A percentile compares a stretch with the other conserved stretches of the same genome.
phyloP scores from a whole-genome alignment of 345 rosid genomes.

The thale cress (Arabidopsis thaliana) region TAIR10.1 NC_003076.8:5378001-5378500 shows the following conservation, averaged over 20 bases:
- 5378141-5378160: conserved; percentile 57
- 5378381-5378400: conserved; percentile 56
- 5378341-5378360: conserved; percentile 47
- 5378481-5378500: conserved; percentile 30
- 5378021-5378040: conserved; percentile 76
- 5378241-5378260: conserved; percentile 63
- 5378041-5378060: conserved; percentile 58
- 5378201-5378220: conserved; percentile 54
- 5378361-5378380: conserved; percentile 61
- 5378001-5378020: conserved; percentile 68
- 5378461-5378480: conserved; percentile 44
- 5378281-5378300: conserved; percentile 12
- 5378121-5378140: conserved; percentile 70
- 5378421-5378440: conserved; percentile 61
- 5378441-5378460: conserved; percentile 51
- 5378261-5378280: conserved; percentile 59
- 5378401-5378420: conserved; percentile 52
- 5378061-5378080: conserved; percentile 59
- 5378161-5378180: conserved; percentile 70
- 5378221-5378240: conserved; percentile 49
- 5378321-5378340: conserved; percentile 49
- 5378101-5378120: conserved; percentile 62
- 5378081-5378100: conserved; percentile 32
- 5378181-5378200: conserved; percentile 65
- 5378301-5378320: conserved; percentile 41